Percentiles rank a stretch among this genome's conserved stretches.
Evolutionary conservation across 345 rosid genomes (phyloP).

Genomic region (Ricinus communis): DNA sequence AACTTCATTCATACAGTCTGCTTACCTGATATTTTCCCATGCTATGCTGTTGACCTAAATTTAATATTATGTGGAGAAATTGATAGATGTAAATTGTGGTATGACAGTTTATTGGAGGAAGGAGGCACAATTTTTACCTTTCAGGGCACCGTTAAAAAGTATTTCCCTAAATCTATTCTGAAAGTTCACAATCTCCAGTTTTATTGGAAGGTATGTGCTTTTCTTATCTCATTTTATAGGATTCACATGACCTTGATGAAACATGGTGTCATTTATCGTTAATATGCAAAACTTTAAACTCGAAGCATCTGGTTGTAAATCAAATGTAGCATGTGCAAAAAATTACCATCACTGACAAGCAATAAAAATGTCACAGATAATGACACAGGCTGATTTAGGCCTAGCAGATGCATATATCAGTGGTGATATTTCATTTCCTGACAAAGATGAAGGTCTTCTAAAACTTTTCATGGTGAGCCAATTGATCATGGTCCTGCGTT

Average conservation of each 20-base stretch:
- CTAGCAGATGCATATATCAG: slow-evolving; percentile 83
- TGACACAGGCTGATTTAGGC: slow-evolving; percentile 93
- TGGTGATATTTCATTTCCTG: slow-evolving; percentile 74
- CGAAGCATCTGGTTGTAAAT: too few species aligned
- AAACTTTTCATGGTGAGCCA: slow-evolving; percentile 63
- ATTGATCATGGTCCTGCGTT: background rate
- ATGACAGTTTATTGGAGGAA: slow-evolving; percentile 69
- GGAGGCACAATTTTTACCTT: slow-evolving; percentile 82
- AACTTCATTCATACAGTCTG: too few species aligned
- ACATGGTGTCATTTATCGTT: background rate
- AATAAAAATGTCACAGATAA: slow-evolving; percentile 44
- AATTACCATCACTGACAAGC: slow-evolving; percentile 6
- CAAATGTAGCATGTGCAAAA: background rate
- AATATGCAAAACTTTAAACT: background rate
- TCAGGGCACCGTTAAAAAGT: slow-evolving; percentile 46
- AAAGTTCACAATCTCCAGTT: slow-evolving; percentile 77
- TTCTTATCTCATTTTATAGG: background rate
- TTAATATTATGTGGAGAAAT: background rate
- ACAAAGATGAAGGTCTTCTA: slow-evolving; percentile 73
- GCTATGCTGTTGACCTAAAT: too few species aligned
- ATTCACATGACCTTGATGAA: background rate
- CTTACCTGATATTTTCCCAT: too few species aligned
- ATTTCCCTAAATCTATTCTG: slow-evolving; percentile 49
- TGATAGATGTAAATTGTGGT: background rate
- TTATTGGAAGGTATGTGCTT: slow-evolving; percentile 77